phyloP scores from a whole-genome alignment of 768 basidiomycete species.

The Podaxis sp. region DNA sequence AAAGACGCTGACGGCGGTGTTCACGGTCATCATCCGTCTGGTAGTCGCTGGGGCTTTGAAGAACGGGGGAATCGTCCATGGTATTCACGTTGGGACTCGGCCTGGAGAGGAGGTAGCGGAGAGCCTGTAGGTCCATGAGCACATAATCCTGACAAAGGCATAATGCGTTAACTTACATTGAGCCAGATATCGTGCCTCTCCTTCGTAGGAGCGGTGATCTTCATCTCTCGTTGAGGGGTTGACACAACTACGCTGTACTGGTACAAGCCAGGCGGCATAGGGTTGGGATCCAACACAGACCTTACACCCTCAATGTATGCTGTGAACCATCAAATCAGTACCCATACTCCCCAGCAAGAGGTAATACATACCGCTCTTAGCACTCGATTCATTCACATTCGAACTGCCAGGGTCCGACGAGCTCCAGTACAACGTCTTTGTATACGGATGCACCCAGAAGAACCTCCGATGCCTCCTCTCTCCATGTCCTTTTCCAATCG shows the following conservation, averaged over 20 bases:
- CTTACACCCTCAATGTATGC: slow-evolving; percentile 93
- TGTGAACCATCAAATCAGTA: slow-evolving; percentile 26
- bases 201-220: slow-evolving; percentile 94
- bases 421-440: slow-evolving; percentile 97
- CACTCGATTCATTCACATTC: slow-evolving; percentile 86
- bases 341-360: not conserved
- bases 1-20: slow-evolving; percentile 37
- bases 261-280: slow-evolving; percentile 91
- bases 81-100: slow-evolving; percentile 46
- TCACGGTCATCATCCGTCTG: slow-evolving; percentile 47
- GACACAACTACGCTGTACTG: slow-evolving; percentile 92
- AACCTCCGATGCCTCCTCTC: slow-evolving; percentile 90
- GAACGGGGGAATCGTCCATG: slow-evolving; percentile 33
- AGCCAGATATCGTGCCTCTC: slow-evolving; percentile 98
- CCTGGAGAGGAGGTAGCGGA: slow-evolving; percentile 85
- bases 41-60: slow-evolving; percentile 49
- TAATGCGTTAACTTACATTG: slow-evolving; percentile 51
- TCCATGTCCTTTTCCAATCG: slow-evolving; percentile 88
- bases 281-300: slow-evolving; percentile 91
- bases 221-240: slow-evolving; percentile 95
- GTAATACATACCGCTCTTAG: slow-evolving; percentile 86
- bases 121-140: slow-evolving; percentile 52
- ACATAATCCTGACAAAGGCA: slow-evolving; percentile 14
- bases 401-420: slow-evolving; percentile 89
- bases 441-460: slow-evolving; percentile 99